Conservation (phyloP, 2,329 filamentous ascomycete species). For the Penicillium fuscoglaucum region DNA sequence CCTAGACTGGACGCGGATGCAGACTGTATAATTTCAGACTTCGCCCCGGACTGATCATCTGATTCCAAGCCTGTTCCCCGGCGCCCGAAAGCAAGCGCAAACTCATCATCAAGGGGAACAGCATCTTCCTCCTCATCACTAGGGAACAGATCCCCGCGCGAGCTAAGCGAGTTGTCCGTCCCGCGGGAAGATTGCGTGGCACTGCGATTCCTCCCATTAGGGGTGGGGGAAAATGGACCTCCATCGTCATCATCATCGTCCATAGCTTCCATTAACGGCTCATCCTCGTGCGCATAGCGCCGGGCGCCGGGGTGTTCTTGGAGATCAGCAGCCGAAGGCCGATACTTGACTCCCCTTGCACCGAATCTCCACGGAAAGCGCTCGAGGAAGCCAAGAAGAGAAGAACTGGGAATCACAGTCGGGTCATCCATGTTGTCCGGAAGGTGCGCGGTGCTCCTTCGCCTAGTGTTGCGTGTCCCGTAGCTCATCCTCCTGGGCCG, state of each 20-base stretch:
- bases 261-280: slow-evolving; percentile 68
- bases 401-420: slow-evolving; percentile 85
- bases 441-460: slow-evolving; percentile 56
- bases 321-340: slow-evolving; percentile 85
- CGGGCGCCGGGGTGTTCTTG: slow-evolving; percentile 74
- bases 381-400: slow-evolving; percentile 80
- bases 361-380: slow-evolving; percentile 83
- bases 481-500: slow-evolving; percentile 87
- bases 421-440: slow-evolving; percentile 64
- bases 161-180: slow-evolving; percentile 83
- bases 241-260: slow-evolving; percentile 54
- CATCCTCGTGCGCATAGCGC: slow-evolving; percentile 56
- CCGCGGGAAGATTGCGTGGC: slow-evolving; percentile 75
- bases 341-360: slow-evolving; percentile 75
- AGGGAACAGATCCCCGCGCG: slow-evolving; percentile 84
- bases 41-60: slow-evolving; percentile 72
- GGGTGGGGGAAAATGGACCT: slow-evolving; percentile 14
- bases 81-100: slow-evolving; percentile 77
- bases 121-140: slow-evolving; percentile 94
- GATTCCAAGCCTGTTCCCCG: slow-evolving; percentile 58
- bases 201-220: slow-evolving; percentile 60
- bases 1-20: slow-evolving; percentile 51
- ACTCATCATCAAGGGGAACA: slow-evolving; percentile 88
- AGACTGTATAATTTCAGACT: slow-evolving; percentile 46
- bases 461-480: slow-evolving; percentile 64